Conservation (phyloP, 345 rosid genomes). For the Acer campestre region DNA sequence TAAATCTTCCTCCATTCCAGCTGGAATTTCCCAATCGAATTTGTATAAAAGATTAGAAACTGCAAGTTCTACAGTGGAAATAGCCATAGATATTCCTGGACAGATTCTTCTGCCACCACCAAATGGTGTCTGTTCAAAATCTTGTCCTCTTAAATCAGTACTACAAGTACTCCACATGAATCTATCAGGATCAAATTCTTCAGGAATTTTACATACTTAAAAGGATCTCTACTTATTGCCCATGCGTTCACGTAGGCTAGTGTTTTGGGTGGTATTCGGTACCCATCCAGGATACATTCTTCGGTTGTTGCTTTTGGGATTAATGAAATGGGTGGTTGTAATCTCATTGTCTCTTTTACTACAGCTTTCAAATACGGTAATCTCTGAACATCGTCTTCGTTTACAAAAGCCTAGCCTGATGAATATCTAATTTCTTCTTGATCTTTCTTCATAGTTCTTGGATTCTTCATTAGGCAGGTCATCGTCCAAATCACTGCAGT, state of each 20-base stretch:
- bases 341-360: slow-evolving; percentile 40
- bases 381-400: slow-evolving; percentile 32
- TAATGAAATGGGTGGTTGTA: slow-evolving; percentile 29
- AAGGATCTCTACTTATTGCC: slow-evolving; percentile 43
- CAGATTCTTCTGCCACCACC: slow-evolving; percentile 36
- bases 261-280: slow-evolving; percentile 25
- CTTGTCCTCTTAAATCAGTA: slow-evolving; percentile 22
- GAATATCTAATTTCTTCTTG: slow-evolving; percentile 30
- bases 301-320: slow-evolving; percentile 28
- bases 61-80: slow-evolving; percentile 13
- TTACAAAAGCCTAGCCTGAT: slow-evolving; percentile 24
- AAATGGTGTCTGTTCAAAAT: slow-evolving; percentile 28
- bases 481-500: slow-evolving; percentile 37
- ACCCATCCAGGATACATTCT: slow-evolving; percentile 20
- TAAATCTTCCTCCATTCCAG: slow-evolving; percentile 13
- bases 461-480: slow-evolving; percentile 37
- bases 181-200: slow-evolving; percentile 28
- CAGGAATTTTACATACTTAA: slow-evolving; percentile 30
- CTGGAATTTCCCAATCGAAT: slow-evolving; percentile 30
- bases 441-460: slow-evolving; percentile 31
- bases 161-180: slow-evolving; percentile 18
- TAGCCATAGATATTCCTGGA: slow-evolving; percentile 26
- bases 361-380: slow-evolving; percentile 42
- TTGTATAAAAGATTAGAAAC: slow-evolving; percentile 23
- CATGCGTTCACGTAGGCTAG: slow-evolving; percentile 22